Percentiles rank a stretch among this genome's conserved stretches.
These are phyloP conservation scores for Acidomyces sp. DNA, from an alignment of 495 filamentous ascomycete genomes.

Conservation along the genomic window DNA sequence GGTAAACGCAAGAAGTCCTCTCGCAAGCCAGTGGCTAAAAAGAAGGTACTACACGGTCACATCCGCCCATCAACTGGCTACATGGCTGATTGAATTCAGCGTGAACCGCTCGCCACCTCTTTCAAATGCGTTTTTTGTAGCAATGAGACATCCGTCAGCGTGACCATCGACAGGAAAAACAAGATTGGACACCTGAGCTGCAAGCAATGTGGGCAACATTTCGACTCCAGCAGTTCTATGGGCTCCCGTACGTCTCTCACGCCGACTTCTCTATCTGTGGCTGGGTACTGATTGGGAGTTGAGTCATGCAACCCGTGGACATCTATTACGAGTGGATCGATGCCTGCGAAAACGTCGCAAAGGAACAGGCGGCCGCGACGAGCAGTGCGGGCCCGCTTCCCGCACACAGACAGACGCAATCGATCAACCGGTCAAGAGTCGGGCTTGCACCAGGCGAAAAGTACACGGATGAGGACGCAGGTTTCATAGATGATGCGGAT, in stretches of 20 bases:
- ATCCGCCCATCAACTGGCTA: not conserved
- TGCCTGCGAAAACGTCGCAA: conserved; percentile 74
- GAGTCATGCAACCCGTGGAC: conserved; percentile 78
- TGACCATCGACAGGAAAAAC: conserved; percentile 83
- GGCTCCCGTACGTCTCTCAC: conserved; percentile 58
- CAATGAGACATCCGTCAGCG: conserved; percentile 78
- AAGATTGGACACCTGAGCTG: conserved; percentile 73
- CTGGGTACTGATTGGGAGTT: conserved; percentile 30
- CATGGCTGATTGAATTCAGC: conserved; percentile 36
- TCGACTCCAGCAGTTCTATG: conserved; percentile 60
- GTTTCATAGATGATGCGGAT: conserved; percentile 28
- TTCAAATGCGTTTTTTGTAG: conserved; percentile 99
- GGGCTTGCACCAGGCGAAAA: conserved; percentile 15
- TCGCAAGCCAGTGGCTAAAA: conserved; percentile 66
- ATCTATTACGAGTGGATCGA: conserved; percentile 98
- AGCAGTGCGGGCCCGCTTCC: not conserved
- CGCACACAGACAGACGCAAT: not conserved
- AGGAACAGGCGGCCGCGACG: conserved; percentile 28
- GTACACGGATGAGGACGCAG: conserved; percentile 20
- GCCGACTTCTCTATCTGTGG: not conserved
- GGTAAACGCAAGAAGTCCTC: conserved; percentile 95
- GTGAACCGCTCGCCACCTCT: conserved; percentile 69
- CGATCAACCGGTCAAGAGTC: conserved; percentile 4
- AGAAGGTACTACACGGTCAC: conserved; percentile 45
- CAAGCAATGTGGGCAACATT: conserved; percentile 85